These are phyloP conservation scores for Cocos nucifera DNA, from an alignment of 176 grass and related monocot genomes.

Conservation along the genomic window DNA sequence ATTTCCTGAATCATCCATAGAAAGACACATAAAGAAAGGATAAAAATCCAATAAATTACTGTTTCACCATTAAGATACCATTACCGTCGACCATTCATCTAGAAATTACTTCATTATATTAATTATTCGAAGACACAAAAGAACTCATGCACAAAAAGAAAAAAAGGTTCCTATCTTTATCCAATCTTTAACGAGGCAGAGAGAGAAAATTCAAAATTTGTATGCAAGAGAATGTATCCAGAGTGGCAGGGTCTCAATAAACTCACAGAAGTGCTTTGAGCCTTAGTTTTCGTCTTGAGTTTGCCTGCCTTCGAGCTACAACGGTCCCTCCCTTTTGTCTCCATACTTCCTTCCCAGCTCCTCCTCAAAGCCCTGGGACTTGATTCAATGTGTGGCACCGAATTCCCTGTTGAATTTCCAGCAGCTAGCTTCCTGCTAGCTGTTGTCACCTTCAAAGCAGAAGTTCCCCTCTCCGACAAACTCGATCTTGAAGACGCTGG, in stretches of 20 bases:
- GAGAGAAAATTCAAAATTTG: background rate
- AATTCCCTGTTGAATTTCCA: constrained; percentile 43
- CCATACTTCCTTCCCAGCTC: constrained; percentile 23
- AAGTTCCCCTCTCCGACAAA: constrained; percentile 32
- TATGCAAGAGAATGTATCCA: background rate
- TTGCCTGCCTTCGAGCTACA: constrained; percentile 9
- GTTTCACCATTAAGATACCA: too few species aligned
- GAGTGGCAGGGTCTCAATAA: background rate
- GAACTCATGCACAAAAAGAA: too few species aligned
- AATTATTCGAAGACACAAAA: too few species aligned
- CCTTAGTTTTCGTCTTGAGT: constrained; percentile 5
- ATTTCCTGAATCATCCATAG: too few species aligned
- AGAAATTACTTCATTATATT: too few species aligned
- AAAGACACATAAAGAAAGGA: too few species aligned
- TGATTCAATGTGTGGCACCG: constrained; percentile 31
- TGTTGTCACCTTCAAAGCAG: constrained; percentile 26
- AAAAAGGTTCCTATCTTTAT: background rate
- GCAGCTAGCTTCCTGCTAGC: constrained; percentile 38
- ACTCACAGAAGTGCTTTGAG: constrained; percentile 16
- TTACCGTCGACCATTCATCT: too few species aligned
- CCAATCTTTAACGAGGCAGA: background rate
- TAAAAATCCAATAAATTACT: too few species aligned
- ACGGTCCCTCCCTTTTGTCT: constrained; percentile 8
- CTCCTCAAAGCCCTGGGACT: constrained; percentile 44
- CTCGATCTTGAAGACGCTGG: constrained; percentile 19